Evolutionary conservation across 164 flowering plant species (phyloP).

Genomic region (Dillenia suffruticosa): DNA sequence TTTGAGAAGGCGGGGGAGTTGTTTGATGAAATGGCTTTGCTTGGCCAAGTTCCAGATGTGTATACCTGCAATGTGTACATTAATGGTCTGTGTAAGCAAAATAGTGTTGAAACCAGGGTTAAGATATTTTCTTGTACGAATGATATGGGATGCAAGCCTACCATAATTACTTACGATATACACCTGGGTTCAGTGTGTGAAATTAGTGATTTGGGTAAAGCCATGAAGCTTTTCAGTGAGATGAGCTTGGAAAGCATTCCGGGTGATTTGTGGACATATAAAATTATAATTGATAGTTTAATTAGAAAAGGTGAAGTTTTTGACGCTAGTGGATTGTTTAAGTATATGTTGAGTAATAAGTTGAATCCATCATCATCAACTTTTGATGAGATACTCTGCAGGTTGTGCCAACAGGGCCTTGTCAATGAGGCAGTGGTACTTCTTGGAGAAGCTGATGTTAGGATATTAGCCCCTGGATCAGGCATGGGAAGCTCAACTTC

Average conservation of each 20-base stretch:
- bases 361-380: constrained; percentile 22
- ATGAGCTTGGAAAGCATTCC: constrained; percentile 47
- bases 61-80: constrained; percentile 62
- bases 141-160: constrained; percentile 57
- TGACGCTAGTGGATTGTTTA: constrained; percentile 42
- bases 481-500: constrained; percentile 48
- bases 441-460: constrained; percentile 25
- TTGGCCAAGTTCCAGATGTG: constrained; percentile 71
- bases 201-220: constrained; percentile 37
- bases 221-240: constrained; percentile 30
- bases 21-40: constrained; percentile 77
- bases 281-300: constrained; percentile 45
- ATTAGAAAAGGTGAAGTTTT: constrained; percentile 31
- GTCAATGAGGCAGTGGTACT: constrained; percentile 33
- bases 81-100: constrained; percentile 59
- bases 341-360: constrained; percentile 37
- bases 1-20: constrained; percentile 47
- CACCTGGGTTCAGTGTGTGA: constrained; percentile 34
- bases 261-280: constrained; percentile 35
- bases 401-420: constrained; percentile 32
- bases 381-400: constrained; percentile 37
- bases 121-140: constrained; percentile 55
- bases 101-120: constrained; percentile 40
- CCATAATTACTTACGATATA: constrained; percentile 48
- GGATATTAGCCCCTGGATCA: constrained; percentile 34